Evolutionary conservation across 768 basidiomycete species (phyloP), one percentile per base, ranked within the genome.

Genomic region (Podaxis sp.): DNA sequence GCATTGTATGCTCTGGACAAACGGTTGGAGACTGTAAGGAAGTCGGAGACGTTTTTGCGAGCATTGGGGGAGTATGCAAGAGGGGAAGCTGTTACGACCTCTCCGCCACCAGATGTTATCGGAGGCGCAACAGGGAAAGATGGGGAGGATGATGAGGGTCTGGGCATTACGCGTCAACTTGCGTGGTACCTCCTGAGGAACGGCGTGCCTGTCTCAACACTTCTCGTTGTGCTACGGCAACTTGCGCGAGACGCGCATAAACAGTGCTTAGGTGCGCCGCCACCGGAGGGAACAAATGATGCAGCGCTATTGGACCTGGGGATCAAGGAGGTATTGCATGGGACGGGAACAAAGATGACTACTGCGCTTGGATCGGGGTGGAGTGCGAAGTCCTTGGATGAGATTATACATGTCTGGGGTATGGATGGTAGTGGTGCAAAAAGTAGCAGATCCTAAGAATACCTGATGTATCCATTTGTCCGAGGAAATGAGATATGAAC

Each of bases 301-400:
- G 67, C 68, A 17, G 66, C 59, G 17, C 66, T 69, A 7, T 68
- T 84, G 49, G 81, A 81, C 64, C 55, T 75, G 61, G 83, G 81
- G 8, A 94, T 99, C 65, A 88, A 86, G 68, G 91, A 96, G 70
- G 93, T 97, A 8, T 71, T 97, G 64, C 90, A 94, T 69, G 85
- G 87, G 0, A 91, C 95, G 0, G 96, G 96, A 1, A 85, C 86
- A 0, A 95, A 92, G 69, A 84, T 92, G 82, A 86, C 85, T 22
- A 86, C 87, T 4, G 80, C 84, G 11, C 72, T 89, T 26, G 89
- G 87, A 3, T 83, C 86, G 0, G 90, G 89, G 7, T 93, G 91
- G 91, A 83, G 85, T n/a, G 80, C 85, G 13, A 77, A 83, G 58
- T 88, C 86, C 3, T 69, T 93, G 63, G 84, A 89, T 67, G 88